Base-by-base conservation (phyloP, 192 early-diverging fungal genomes). In the Backusella mclennaniae region DNA sequence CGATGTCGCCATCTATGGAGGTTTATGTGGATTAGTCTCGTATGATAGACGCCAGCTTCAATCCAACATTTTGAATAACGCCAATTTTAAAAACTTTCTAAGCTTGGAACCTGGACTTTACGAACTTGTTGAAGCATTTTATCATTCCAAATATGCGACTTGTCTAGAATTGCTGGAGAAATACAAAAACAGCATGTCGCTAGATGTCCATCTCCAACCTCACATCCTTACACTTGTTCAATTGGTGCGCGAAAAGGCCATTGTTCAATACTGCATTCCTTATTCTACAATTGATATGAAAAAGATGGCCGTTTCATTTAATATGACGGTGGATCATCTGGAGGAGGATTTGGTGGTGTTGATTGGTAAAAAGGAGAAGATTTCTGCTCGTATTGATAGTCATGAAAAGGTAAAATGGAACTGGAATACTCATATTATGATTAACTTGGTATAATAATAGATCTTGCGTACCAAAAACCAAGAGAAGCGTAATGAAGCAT, bases 1-100 rank as follows among this genome's bases (percentile, higher is more conserved):
- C 73, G 96, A 97, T 76, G 85, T 97, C 73, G 95, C 95, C 35
- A 85, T 92, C 3, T 95, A 94, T 80, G 92, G 92, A 59, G 91
- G 87, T 67, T 83, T 96, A 11, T 93, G 91, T 79, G 93, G 93
- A 7, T 74, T 97, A 42, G 92, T 94, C 14, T 88, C 93, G 12
- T 94, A 94, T 73, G 88, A 91, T 49, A 82, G 96, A 46, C 56
- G 81, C 44, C 92, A 95, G 46, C 82, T 97, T 19, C 92, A 93
- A 80, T 80, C 67, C 0, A 76, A 87, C 70, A 86, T 97, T 26
- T 86, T 95, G 41, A 93, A 94, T 49, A 95, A 94, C 74, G 75
- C 85, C 7, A 83, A 89, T 35, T 93, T 96, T 73, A 91, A 91
- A 63, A 87, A 88, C 36, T 95, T 87, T 78, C 81, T 97, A n/a